These are phyloP conservation scores for Imleria badia DNA, from an alignment of 768 basidiomycete genomes.

Conservation along the genomic window DNA sequence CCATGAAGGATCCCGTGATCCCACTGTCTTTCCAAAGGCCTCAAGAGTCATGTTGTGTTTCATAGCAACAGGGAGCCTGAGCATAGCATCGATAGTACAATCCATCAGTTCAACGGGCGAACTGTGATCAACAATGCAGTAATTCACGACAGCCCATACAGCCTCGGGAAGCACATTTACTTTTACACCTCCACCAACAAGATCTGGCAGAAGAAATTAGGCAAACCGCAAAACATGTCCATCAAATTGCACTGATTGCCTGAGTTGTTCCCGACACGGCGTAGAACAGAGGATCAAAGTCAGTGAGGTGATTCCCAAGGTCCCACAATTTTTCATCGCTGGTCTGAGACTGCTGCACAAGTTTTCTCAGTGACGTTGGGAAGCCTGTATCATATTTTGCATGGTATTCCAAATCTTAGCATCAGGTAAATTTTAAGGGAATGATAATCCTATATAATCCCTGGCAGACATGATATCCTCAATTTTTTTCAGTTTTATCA, in stretches of 20 bases:
- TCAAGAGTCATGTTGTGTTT: constrained; percentile 42
- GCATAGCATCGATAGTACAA: constrained; percentile 1
- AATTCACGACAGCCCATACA: constrained; percentile 35
- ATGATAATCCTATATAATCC: too few relatives aligned
- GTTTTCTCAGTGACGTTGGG: constrained; percentile 19
- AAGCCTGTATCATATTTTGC: constrained; percentile 40
- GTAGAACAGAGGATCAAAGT: constrained; percentile 22
- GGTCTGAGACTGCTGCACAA: constrained; percentile 22
- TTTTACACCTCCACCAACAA: constrained; percentile 44
- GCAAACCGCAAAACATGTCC: constrained; percentile 8
- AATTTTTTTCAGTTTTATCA: too few relatives aligned
- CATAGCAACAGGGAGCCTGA: constrained; percentile 16
- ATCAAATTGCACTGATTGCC: constrained; percentile 20
- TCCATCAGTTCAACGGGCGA: constrained; percentile 13
- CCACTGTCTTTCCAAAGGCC: constrained; percentile 39
- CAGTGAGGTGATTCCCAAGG: constrained; percentile 15
- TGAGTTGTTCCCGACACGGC: constrained; percentile 27
- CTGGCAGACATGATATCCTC: too few relatives aligned
- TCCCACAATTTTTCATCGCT: constrained; percentile 21
- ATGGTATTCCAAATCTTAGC: constrained; percentile 39
- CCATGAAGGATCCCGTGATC: constrained; percentile 22
- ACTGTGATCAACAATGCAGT: constrained; percentile 36
- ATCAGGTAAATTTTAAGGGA: too few relatives aligned
- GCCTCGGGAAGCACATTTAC: constrained; percentile 48
- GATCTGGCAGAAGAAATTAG: constrained; percentile 35